Evolutionary conservation across 257 asterid species (phyloP).

Genomic region (Lantana camara): DNA sequence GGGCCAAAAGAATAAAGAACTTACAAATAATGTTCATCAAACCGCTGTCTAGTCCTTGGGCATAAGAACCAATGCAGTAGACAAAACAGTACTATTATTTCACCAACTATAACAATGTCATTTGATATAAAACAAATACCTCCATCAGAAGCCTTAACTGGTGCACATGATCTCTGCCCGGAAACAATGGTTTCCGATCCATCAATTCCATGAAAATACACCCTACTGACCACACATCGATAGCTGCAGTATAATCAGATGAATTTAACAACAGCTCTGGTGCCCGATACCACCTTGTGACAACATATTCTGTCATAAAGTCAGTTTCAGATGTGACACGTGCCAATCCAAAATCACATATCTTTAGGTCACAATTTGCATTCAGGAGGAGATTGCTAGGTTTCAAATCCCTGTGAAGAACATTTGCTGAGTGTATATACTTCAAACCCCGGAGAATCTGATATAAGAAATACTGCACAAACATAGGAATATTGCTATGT

Average conservation of each 20-base stretch:
- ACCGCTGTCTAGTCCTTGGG: not conserved
- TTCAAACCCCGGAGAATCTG: slow-evolving; percentile 98
- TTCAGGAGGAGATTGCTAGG: slow-evolving; percentile 97
- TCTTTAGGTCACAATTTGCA: slow-evolving; percentile 95
- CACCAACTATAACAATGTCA: not conserved
- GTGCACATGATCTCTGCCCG: slow-evolving; percentile 98
- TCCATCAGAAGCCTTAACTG: slow-evolving; percentile 95
- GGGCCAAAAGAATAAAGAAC: not conserved
- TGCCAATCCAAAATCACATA: slow-evolving; percentile 97
- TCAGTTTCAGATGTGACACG: slow-evolving; percentile 95
- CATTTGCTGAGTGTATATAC: slow-evolving; percentile 97
- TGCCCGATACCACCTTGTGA: slow-evolving; percentile 97
- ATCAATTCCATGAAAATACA: slow-evolving; percentile 98
- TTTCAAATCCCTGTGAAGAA: slow-evolving; percentile 91
- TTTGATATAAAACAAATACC: slow-evolving; percentile 46
- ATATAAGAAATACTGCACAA: slow-evolving; percentile 93
- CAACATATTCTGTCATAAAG: slow-evolving; percentile 97
- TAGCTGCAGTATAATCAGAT: slow-evolving; percentile 94
- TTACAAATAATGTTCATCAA: not conserved
- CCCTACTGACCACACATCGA: slow-evolving; percentile 99
- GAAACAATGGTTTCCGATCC: slow-evolving; percentile 96
- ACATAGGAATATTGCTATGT: slow-evolving; percentile 19
- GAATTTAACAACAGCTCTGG: slow-evolving; percentile 90
- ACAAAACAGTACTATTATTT: not conserved
- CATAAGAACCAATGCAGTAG: too few species aligned